Evolutionary conservation across 306 rosid species (phyloP), one percentile per base, ranked within the genome.

Genomic region (Cercis canadensis): DNA sequence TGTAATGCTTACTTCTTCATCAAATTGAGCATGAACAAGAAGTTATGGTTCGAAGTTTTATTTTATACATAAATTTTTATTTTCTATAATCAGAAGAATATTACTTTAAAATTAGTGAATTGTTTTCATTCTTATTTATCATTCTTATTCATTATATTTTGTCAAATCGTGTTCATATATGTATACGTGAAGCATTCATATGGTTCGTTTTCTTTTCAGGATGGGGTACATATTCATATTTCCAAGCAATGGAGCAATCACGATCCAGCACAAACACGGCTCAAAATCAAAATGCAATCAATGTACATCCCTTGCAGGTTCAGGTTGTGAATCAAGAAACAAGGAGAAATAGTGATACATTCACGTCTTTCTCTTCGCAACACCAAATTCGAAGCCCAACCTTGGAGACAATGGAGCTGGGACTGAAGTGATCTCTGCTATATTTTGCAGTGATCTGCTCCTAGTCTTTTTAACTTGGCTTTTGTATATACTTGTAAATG

Each of bases 181-280:
- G 29, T 24, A 24, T 24, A 24, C 29, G 1, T 24, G 29, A 24
- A 24, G 29, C 29, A 24, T 24, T 24, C 29, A 24, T 3, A 1
- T 24, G 29, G 18, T 50, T 66, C 2, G 16, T 43, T 56, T 72
- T 70, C 9, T 57, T 53, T 79, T 73, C 85, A 94, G 98, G 98
- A 64, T 94, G 98, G 98, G 89, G 97, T 32, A 84, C 98, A 46
- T 89, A 94, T 19, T 97, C 98, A 65, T 94, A 94, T 73, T 94
- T 94, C 77, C 24, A 1, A 61, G 92, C 94, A 0, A 14, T 77
- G 74, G 92, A 90, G 67, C 94, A 89, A 77, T 14, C 77, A 4
- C 76, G 76, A 49, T 16, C 53, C 50, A 76, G 46, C 54, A 0
- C 77, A 21, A 77, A 67, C 69, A 9, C 8, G 44, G 29, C 29